Base-by-base conservation (phyloP, 371 early-diverging fungal species). In the Nematocida sp. region DNA sequence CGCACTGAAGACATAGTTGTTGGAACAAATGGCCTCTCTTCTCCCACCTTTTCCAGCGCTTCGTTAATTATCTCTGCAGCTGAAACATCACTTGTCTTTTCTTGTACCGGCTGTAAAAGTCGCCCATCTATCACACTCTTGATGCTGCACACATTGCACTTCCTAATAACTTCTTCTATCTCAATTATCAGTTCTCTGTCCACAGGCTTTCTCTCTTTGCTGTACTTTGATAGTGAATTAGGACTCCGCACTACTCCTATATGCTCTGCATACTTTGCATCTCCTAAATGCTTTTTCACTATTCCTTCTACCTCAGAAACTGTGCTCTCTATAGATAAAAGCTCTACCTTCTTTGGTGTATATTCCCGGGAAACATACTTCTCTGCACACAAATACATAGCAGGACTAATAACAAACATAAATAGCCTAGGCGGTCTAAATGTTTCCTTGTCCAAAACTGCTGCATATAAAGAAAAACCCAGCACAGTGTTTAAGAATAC, bases 381-480 rank as follows among this genome's bases (percentile, higher is more conserved):
- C 76, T 50, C 50, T 62, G 18, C 62, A 1, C 25, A 61, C 11
- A 61, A 64, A 39, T 67, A 67, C 23, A 23, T 67, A 2, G 25
- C 6, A 25, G 80, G 80, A 50, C 47, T 71, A 4, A 70, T 50
- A 7, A 78, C 80, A 62, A 57, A 78, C 71, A 78, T 69, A 40
- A 60, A 58, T 13, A 78, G 25, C 27, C 80, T 33, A 13, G 80
- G 80, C 4, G 80, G 25, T 44, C 80, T 25, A 39, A 78, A 78
- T 5, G 80, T 54, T 7, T 39, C 55, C 47, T 60, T 47, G 61
- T 67, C 55, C 56, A 78, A 18, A 4, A 78, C 72, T 1, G 39
- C 80, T 47, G 80, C 69, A 44, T 78, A 78, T 13, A 78, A 55
- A 50, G 80, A 78, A 15, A 70, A 40, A 1, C 71, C 71, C 57